Conservation (phyloP, 306 rosid species). For the Prunus salicina region DNA sequence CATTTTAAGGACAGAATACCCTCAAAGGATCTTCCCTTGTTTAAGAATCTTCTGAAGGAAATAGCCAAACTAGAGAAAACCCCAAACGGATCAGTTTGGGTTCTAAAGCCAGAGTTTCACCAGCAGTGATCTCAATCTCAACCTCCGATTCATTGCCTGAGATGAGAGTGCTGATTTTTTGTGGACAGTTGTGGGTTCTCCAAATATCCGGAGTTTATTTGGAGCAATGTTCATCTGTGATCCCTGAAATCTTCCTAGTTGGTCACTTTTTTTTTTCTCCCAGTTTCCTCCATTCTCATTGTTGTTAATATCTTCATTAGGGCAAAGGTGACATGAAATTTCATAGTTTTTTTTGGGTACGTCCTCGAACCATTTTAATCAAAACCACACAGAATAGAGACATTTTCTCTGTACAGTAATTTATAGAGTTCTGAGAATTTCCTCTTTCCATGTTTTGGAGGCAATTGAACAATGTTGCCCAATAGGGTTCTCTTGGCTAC, state of each 20-base stretch:
- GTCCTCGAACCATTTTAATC: constrained; percentile 1
- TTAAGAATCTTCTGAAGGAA: constrained; percentile 90
- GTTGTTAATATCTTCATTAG: neutral
- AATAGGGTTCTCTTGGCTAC: neutral
- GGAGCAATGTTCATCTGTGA: neutral
- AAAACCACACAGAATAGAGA: neutral
- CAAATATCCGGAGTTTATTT: neutral
- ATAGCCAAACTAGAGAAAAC: constrained; percentile 71
- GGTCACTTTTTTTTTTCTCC: neutral
- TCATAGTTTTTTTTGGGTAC: neutral
- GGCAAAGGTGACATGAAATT: neutral
- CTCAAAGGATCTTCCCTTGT: constrained; percentile 72
- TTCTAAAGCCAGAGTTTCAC: constrained; percentile 75
- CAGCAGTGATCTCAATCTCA: constrained; percentile 14
- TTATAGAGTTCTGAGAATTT: neutral
- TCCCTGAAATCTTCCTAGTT: neutral
- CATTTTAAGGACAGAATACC: constrained; percentile 82
- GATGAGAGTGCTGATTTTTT: neutral
- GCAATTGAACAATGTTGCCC: neutral
- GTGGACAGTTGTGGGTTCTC: neutral
- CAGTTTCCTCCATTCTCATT: neutral
- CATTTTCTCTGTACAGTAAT: constrained; percentile 5
- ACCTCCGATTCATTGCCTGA: neutral
- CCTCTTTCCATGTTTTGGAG: neutral
- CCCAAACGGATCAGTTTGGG: constrained; percentile 66